Evolutionary conservation across 768 basidiomycete genomes (phyloP).

Genomic region (Guyanaporus albipodus): DNA sequence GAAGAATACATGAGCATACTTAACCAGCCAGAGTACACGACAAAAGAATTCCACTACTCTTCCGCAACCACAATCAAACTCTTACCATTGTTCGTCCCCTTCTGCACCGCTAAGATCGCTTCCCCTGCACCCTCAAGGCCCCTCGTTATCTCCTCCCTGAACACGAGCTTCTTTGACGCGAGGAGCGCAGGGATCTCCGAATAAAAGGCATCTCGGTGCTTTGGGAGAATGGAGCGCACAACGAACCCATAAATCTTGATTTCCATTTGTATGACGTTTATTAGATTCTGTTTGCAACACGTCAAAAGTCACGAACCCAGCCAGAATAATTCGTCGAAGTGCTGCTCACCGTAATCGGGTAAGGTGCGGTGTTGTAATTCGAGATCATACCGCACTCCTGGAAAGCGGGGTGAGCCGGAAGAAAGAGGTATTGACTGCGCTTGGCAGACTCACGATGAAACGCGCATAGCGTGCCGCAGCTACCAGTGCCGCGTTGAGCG

Average conservation of each 20-base stretch:
- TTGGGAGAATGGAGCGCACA: background rate
- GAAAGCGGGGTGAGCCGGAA: no score
- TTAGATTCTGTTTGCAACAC: background rate
- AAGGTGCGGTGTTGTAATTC: background rate
- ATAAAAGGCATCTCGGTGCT: background rate
- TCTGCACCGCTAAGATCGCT: slow-evolving; percentile 4
- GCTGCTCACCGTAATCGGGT: background rate
- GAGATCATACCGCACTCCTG: slow-evolving; percentile 2
- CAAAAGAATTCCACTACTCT: background rate
- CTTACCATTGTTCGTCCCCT: slow-evolving; percentile 3
- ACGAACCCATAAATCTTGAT: slow-evolving; percentile 1
- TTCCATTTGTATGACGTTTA: background rate
- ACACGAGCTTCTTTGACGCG: slow-evolving; percentile 1
- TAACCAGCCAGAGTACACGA: no score
- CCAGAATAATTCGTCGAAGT: background rate
- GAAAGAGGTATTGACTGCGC: no score
- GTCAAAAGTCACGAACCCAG: background rate
- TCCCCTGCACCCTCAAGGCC: slow-evolving; percentile 2
- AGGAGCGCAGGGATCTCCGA: background rate
- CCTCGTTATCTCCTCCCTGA: background rate
- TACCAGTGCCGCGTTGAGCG: slow-evolving; percentile 1
- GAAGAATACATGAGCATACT: no score
- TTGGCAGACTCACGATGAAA: slow-evolving; percentile 3
- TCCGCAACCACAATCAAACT: background rate
- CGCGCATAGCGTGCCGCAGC: slow-evolving; percentile 4